Evolutionary conservation across 176 grass and related monocot species (phyloP), one percentile per base, ranked within the genome.

Genomic region (Avena insularis): DNA sequence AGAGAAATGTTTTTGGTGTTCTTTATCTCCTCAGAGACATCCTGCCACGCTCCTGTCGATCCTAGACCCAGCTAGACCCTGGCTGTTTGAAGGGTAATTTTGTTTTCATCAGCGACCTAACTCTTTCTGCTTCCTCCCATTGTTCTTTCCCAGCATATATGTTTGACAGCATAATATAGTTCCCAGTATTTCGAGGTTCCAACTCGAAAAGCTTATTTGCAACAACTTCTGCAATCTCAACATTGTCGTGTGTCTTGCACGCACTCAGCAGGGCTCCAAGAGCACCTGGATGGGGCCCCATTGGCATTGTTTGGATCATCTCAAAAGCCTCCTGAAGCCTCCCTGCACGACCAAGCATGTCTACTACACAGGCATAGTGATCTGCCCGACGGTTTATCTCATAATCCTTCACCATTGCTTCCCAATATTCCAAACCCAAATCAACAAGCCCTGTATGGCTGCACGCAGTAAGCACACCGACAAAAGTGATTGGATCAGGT

Each of bases 281-380:
- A 72, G 94, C 84, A 66, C 91, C 94, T 9, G 89, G 89, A 63
- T 93, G 87, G 49, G 89, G 89, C 6, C 85, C 94, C 89, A 91
- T 93, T 14, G 89, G 89, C 94, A 95, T 93, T 4, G 59, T 88
- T 36, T 63, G 78, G 33, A 95, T 79, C 91, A 93, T 91, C 63
- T 93, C 85, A 21, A 82, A 71, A 60, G 94, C 94, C 83, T 91
- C 87, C 59, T 93, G 79, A 57, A 95, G 85, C 85, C 89, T 91
- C 46, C 94, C 94, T 47, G 87, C 87, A 64, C 94, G 91, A 6
- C 94, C 87, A 64, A 95, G 94, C 91, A 95, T 93, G 82, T 93
- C 94, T 17, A 91, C 68, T 2, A 95, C 78, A 79, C 94, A 95
- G 45, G 82, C 91, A 86, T 93, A 93, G 75, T 95, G 94, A 55